phyloP scores from a whole-genome alignment of 2,329 filamentous ascomycete genomes.

The Colletotrichum theobromicola region DNA sequence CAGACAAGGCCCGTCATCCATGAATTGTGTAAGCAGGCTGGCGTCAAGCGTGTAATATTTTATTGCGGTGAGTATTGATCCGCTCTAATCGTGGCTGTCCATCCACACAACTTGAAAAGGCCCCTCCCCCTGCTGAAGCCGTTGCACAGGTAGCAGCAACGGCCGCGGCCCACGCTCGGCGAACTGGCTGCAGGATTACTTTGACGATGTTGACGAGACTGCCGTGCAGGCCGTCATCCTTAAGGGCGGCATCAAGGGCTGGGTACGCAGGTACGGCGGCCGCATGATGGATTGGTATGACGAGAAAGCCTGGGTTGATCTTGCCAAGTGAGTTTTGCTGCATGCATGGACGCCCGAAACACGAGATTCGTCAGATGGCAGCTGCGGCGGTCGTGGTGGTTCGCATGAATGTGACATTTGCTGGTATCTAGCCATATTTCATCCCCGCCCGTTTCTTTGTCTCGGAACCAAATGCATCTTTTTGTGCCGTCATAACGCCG shows the following conservation, averaged over 20 bases:
- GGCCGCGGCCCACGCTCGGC: conserved; percentile 58
- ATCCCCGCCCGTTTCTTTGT: conserved; percentile 6
- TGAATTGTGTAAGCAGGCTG: conserved; percentile 54
- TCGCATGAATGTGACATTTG: conserved; percentile 20
- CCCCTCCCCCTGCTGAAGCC: background rate
- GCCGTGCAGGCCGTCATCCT: conserved; percentile 52
- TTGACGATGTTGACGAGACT: conserved; percentile 48
- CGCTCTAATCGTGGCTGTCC: background rate
- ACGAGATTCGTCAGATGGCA: background rate
- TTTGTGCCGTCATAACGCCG: conserved; percentile 18
- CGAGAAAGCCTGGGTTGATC: conserved; percentile 38
- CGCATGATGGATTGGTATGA: conserved; percentile 57
- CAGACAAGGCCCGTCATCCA: conserved; percentile 53
- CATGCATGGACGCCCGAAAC: background rate
- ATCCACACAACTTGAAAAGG: background rate
- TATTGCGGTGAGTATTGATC: conserved; percentile 53
- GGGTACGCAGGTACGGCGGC: conserved; percentile 54
- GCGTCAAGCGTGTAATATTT: conserved; percentile 54
- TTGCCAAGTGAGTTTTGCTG: background rate
- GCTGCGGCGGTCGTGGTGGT: background rate
- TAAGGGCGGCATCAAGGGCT: conserved; percentile 59
- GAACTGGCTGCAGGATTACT: conserved; percentile 62
- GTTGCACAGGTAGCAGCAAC: conserved; percentile 49
- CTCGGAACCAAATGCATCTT: conserved; percentile 15
- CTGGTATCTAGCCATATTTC: conserved; percentile 32